phyloP scores from a whole-genome alignment of 129 eudicot species.

The Flaveria ramosissima region DNA sequence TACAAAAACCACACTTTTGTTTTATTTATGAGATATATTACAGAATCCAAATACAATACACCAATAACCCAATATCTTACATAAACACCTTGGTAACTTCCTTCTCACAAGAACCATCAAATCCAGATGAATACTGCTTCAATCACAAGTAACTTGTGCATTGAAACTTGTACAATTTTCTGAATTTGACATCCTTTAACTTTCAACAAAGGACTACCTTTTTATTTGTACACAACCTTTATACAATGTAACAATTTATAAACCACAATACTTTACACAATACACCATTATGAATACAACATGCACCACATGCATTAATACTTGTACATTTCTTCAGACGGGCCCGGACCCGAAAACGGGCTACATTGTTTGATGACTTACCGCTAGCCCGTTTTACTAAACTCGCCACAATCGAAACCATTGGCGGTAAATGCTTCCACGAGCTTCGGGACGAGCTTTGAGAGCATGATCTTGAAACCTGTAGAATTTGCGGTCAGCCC shows the following conservation, averaged over 20 bases:
- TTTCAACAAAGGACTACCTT: constrained; percentile 13
- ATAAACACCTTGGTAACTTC: constrained; percentile 17
- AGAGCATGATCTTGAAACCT: constrained; percentile 90
- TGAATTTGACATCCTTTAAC: constrained; percentile 16
- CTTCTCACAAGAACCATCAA: neutral
- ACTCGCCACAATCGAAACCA: constrained; percentile 60
- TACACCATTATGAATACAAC: neutral
- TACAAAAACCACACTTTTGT: neutral
- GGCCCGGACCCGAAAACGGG: neutral
- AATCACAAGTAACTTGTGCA: constrained; percentile 8
- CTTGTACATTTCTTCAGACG: constrained; percentile 4
- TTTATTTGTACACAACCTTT: neutral
- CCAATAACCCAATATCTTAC: constrained; percentile 23
- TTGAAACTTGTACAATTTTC: constrained; percentile 16
- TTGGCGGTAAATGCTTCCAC: constrained; percentile 72
- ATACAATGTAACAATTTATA: constrained; percentile 11
- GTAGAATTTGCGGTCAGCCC: constrained; percentile 57
- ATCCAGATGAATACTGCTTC: neutral
- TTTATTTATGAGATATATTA: constrained; percentile 11
- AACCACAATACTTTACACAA: neutral
- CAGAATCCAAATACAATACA: constrained; percentile 11
- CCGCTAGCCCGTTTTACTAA: constrained; percentile 22
- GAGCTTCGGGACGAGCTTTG: constrained; percentile 77
- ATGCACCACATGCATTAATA: constrained; percentile 7
- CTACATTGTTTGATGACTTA: constrained; percentile 18